Evolutionary conservation across 257 asterid species (phyloP).

Genomic region (Plantago major): DNA sequence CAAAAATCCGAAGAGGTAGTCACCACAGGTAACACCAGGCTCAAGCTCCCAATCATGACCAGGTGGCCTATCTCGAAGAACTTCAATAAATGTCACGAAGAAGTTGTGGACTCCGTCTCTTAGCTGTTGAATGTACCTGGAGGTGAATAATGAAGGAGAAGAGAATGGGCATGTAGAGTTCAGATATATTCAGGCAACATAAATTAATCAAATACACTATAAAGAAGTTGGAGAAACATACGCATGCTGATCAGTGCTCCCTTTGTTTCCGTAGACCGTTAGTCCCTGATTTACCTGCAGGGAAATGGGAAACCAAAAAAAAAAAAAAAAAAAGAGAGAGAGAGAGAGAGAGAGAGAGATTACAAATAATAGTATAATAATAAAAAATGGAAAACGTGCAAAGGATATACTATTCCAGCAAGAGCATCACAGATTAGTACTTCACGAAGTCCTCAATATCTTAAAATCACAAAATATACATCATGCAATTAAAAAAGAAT

Average conservation of each 20-base stretch:
- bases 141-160: background rate
- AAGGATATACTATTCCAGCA: too few relatives aligned
- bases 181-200: slow-evolving; percentile 16
- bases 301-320: slow-evolving; percentile 1
- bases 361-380: background rate
- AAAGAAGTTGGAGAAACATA: slow-evolving; percentile 33
- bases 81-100: slow-evolving; percentile 94
- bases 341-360: background rate
- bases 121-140: slow-evolving; percentile 95
- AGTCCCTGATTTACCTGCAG: slow-evolving; percentile 93
- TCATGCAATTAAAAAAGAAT: too few relatives aligned
- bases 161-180: slow-evolving; percentile 17
- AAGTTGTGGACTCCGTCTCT: slow-evolving; percentile 98
- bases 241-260: slow-evolving; percentile 99
- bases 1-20: slow-evolving; percentile 91
- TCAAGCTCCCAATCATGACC: slow-evolving; percentile 99
- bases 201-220: slow-evolving; percentile 10
- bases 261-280: slow-evolving; percentile 95
- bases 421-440: too few relatives aligned
- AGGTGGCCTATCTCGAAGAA: slow-evolving; percentile 95
- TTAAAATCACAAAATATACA: too few relatives aligned
- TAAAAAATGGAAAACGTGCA: background rate
- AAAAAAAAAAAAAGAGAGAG: too few relatives aligned
- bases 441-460: too few relatives aligned
- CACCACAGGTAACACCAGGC: slow-evolving; percentile 98